These are phyloP conservation scores for Sphagnum tenellum DNA, from an alignment of 225 moss, liverwort and hornwort genomes.

Conservation along the genomic window DNA sequence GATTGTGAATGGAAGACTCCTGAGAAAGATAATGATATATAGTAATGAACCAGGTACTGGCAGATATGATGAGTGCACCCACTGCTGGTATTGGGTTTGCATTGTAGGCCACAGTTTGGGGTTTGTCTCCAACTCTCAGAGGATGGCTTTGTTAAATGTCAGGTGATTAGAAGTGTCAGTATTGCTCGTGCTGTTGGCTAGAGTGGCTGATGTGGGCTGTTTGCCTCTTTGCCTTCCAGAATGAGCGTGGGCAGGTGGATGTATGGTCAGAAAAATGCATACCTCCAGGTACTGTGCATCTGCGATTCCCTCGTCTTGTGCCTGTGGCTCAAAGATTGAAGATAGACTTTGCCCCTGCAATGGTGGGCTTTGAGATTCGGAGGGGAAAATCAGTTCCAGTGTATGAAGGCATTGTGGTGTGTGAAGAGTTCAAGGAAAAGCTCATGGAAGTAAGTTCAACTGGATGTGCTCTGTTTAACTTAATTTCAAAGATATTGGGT, in stretches of 20 bases:
- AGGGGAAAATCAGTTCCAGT: slow-evolving; percentile 72
- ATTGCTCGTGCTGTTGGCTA: too few species aligned
- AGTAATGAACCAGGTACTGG: too few species aligned
- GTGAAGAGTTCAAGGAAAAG: slow-evolving; percentile 81
- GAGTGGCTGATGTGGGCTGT: too few species aligned
- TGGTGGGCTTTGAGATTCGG: slow-evolving; percentile 93
- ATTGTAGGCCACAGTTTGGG: too few species aligned
- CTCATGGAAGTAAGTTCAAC: slow-evolving; percentile 63
- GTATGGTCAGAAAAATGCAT: slow-evolving; percentile 92
- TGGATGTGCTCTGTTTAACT: not conserved
- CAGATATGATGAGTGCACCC: too few species aligned
- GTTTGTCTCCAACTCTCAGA: too few species aligned
- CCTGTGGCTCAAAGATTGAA: slow-evolving; percentile 77
- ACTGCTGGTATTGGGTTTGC: too few species aligned
- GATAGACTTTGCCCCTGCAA: slow-evolving; percentile 91
- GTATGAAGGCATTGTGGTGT: slow-evolving; percentile 87
- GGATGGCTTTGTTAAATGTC: too few species aligned
- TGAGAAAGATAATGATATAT: too few species aligned
- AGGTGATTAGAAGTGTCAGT: too few species aligned
- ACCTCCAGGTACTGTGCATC: slow-evolving; percentile 87
- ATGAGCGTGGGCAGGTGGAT: slow-evolving; percentile 98
- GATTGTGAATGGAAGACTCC: too few species aligned
- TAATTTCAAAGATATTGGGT: not conserved
- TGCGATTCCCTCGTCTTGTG: slow-evolving; percentile 79
- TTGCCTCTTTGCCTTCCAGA: slow-evolving; percentile 20